Evolutionary conservation across 2,329 filamentous ascomycete species (phyloP).

Genomic region (Fusarium haematococcum): DNA sequence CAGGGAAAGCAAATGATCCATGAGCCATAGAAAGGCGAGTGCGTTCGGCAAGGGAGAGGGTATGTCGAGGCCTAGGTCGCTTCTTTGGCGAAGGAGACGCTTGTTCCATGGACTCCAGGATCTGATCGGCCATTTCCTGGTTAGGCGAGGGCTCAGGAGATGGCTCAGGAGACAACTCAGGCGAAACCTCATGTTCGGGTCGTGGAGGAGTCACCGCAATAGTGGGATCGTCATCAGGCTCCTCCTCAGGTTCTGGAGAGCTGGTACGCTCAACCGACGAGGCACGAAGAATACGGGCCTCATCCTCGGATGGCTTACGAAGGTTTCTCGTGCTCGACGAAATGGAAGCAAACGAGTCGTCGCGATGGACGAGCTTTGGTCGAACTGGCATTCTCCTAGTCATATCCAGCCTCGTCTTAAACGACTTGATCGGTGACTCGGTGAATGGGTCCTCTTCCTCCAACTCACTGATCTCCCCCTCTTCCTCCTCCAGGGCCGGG

Average conservation of each 20-base stretch:
- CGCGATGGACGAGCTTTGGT: slow-evolving; percentile 43
- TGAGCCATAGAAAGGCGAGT: slow-evolving; percentile 85
- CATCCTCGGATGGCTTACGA: slow-evolving; percentile 34
- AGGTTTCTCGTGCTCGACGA: slow-evolving; percentile 32
- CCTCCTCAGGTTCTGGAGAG: slow-evolving; percentile 26
- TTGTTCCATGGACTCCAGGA: slow-evolving; percentile 65
- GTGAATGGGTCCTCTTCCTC: slow-evolving; percentile 56
- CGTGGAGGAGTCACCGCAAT: slow-evolving; percentile 26
- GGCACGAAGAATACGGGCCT: slow-evolving; percentile 31
- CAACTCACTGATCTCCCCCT: slow-evolving; percentile 60
- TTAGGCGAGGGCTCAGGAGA: slow-evolving; percentile 45
- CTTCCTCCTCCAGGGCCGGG: slow-evolving; percentile 20
- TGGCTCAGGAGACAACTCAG: slow-evolving; percentile 16
- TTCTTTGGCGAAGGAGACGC: slow-evolving; percentile 70
- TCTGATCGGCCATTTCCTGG: slow-evolving; percentile 66
- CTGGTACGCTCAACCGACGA: slow-evolving; percentile 34
- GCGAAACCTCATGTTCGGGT: slow-evolving; percentile 18
- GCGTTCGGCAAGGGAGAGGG: slow-evolving; percentile 78
- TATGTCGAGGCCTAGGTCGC: slow-evolving; percentile 60
- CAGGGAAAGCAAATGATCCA: slow-evolving; percentile 55
- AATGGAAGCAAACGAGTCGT: slow-evolving; percentile 37
- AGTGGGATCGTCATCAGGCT: slow-evolving; percentile 31
- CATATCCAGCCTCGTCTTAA: slow-evolving; percentile 37
- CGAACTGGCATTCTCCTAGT: slow-evolving; percentile 39
- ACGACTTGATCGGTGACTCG: slow-evolving; percentile 40